Evolutionary conservation across 1,284 basidiomycete genomes (phyloP), one percentile per base, ranked within the genome.

Genomic region (Phellopilus nigrolimitatus): DNA sequence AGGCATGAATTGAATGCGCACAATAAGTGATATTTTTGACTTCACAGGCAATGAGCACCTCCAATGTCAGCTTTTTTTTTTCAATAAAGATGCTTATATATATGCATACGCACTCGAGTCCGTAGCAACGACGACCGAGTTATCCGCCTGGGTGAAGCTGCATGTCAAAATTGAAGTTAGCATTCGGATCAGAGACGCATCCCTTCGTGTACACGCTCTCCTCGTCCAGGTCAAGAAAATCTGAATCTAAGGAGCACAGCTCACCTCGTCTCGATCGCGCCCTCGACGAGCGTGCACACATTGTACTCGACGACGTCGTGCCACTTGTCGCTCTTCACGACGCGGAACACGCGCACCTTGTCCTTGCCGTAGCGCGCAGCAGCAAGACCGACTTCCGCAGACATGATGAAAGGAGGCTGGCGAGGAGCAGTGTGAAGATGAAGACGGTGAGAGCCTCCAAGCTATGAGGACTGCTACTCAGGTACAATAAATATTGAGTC

Each of bases 1-100:
- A 33, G 33, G 34, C 10, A 36, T 10, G 54, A 56, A 51, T 59
- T 58, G 30, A 57, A 60, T 42, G 62, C 59, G 55, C 34, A 90
- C 89, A 88, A 62, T 97, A 91, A 17, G 84, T 85, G 49, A 95
- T 95, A 70, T 97, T 95, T 74, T 97, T 97, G 67, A 95, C 88
- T 88, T 62, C 37, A 59, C n/a, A n/a, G n/a, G n/a, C 27, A 27
- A 44, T 6, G 12, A 28, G n/a, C 38, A 47, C 51, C 34, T 4
- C 44, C 31, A 7, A 34, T 3, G 30, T 24, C 15, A 19, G 33
- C n/a, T 40, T 44, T 41, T n/a, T 10, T 21, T 12, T 51, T 30
- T n/a, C 37, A 47, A 17, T 47, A 46, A 7, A 15, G 15, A 30
- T 17, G 28, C 25, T 5, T 13, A 30, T 1, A 36, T 37, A 31